Percentiles rank a stretch among this genome's conserved stretches.
These are phyloP conservation scores for Tulasnella sp. DNA, from an alignment of 768 basidiomycete species.

Conservation along the genomic window DNA sequence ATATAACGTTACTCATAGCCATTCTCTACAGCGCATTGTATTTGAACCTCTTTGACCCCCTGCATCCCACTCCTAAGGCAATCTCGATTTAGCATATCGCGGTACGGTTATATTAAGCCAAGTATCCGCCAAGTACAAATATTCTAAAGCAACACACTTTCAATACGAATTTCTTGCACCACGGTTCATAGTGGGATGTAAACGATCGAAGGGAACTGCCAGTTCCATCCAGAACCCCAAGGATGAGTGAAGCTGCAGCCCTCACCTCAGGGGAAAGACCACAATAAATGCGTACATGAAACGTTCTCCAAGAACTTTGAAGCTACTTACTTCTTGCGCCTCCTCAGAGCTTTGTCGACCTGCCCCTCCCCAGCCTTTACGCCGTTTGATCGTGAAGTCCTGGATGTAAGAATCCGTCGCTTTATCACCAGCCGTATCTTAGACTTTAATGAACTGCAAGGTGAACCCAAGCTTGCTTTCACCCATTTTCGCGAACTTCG, in stretches of 20 bases:
- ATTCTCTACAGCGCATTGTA: background rate
- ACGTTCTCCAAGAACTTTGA: background rate
- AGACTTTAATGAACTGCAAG: constrained; percentile 53
- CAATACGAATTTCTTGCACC: no score
- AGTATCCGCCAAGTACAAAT: background rate
- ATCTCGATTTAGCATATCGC: background rate
- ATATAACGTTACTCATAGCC: background rate
- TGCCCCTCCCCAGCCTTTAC: constrained; percentile 52
- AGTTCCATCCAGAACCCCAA: background rate
- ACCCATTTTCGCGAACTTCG: constrained; percentile 55
- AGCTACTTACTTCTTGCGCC: background rate
- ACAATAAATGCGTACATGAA: background rate
- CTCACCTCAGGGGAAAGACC: background rate
- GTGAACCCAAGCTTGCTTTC: constrained; percentile 61
- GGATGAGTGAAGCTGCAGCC: background rate
- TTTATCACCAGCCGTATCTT: constrained; percentile 46
- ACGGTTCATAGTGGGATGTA: no score
- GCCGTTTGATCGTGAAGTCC: constrained; percentile 56
- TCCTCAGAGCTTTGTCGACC: constrained; percentile 36
- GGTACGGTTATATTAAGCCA: background rate
- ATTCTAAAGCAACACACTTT: background rate
- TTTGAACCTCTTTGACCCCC: background rate
- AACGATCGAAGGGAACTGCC: background rate
- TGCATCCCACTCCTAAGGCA: background rate
- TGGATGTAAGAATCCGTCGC: constrained; percentile 50